Evolutionary conservation across 805 yeast genomes (phyloP).

Genomic region (Teunomyces kruisii): DNA sequence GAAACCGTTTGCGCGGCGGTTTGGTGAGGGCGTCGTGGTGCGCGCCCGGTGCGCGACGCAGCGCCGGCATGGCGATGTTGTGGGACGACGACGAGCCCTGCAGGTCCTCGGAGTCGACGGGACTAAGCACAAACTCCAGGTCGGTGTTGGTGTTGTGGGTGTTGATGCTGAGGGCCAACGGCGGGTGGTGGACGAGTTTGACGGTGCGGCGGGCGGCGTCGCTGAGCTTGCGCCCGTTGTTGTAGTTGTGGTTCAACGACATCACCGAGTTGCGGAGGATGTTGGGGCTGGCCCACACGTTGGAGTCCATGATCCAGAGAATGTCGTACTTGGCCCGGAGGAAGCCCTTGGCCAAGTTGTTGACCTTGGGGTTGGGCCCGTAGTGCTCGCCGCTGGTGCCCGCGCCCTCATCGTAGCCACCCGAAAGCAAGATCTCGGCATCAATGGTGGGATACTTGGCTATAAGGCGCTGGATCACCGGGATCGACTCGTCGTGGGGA

Average conservation of each 20-base stretch:
- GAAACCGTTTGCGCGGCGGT: conserved; percentile 11
- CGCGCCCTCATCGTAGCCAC: conserved; percentile 12
- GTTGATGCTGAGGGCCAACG: conserved; percentile 53
- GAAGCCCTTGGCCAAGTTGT: conserved; percentile 83
- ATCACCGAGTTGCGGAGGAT: conserved; percentile 64
- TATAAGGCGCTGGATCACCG: conserved; percentile 52
- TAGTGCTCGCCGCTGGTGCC: conserved; percentile 44
- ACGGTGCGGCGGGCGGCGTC: conserved; percentile 38
- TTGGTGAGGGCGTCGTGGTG: not conserved
- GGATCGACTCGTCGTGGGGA: conserved; percentile 61
- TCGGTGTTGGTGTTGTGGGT: conserved; percentile 20
- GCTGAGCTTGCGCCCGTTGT: conserved; percentile 45
- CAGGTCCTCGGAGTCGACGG: conserved; percentile 6
- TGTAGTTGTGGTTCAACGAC: conserved; percentile 47
- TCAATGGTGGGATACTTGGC: conserved; percentile 55
- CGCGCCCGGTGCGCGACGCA: too few species aligned
- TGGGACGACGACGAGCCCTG: not conserved
- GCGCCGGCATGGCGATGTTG: too few species aligned
- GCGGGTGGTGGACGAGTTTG: conserved; percentile 78
- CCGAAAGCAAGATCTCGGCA: conserved; percentile 52
- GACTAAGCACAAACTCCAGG: conserved; percentile 20
- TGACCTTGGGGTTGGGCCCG: conserved; percentile 90
- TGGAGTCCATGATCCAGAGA: conserved; percentile 83
- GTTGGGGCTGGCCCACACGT: conserved; percentile 73
- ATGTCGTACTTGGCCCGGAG: conserved; percentile 65